Evolutionary conservation across 345 rosid genomes (phyloP), one percentile per base, ranked within the genome.

Genomic region (Arabidopsis thaliana): DNA sequence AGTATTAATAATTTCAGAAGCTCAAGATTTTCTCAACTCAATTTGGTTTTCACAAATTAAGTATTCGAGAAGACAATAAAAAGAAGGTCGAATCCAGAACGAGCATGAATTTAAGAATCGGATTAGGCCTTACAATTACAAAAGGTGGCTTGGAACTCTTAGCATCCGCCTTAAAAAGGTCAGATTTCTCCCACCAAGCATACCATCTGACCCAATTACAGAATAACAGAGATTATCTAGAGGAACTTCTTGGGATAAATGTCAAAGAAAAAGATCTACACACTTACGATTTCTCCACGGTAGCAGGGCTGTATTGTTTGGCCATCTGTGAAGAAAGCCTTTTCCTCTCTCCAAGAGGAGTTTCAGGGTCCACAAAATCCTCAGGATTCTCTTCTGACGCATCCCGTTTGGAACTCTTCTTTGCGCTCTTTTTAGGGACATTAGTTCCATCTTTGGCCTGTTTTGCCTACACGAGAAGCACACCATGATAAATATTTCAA

Each of bases 101-200:
- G 10, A 70, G 8, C 20, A 16, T 16, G 13, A 24, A 65, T 28
- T 55, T 42, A 71, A 61, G 42, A 67, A 42, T 33, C 14, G 5
- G 69, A 33, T 24, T 58, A 72, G 65, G 79, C 4, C 91, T 84
- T 85, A 92, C 98, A 71, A 95, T 92, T 34, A 75, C 80, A 76
- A 89, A 95, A 0, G 98, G 75, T 48, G 91, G 93, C 73, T 89
- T 92, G 6, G 89, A 71, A 83, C 98, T 90, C 76, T 79, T 84
- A 33, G 86, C 84, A 78, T 92, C 94, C 6, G 97, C 97, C 49
- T 65, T 76, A 76, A 89, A 95, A 69, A 81, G 81, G 8, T 85
- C 88, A 1, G 91, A 85, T 65, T 84, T 84, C 75, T 92, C 99
- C 99, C 99, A 92, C 97, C 97, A 95, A 0, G 83, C 65, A 69